phyloP scores from a whole-genome alignment of 2,329 filamentous ascomycete species.

The Alternaria angustiovoidea region DNA sequence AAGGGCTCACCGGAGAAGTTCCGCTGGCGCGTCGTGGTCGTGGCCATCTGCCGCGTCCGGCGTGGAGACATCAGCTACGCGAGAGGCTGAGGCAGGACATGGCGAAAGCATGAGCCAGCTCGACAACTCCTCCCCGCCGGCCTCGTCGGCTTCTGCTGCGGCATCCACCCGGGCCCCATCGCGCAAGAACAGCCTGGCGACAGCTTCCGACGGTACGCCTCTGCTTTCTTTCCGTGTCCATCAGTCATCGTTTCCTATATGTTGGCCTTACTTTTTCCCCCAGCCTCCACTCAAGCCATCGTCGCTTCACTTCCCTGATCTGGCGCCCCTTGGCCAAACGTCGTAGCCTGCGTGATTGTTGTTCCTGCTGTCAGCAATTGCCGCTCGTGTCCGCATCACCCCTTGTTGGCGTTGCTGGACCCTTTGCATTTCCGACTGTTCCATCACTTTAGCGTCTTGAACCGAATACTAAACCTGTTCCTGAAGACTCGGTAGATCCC shows the following conservation, averaged over 20 bases:
- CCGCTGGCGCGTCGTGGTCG: constrained; percentile 7
- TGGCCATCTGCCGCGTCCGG: background rate
- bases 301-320: constrained; percentile 1
- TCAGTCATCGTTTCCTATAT: background rate
- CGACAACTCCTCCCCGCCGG: constrained; percentile 10
- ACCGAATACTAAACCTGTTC: constrained; percentile 9
- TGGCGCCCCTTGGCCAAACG: constrained; percentile 22
- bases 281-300: constrained; percentile 7
- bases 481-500: constrained; percentile 37
- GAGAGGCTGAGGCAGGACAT: constrained; percentile 14
- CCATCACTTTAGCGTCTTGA: background rate
- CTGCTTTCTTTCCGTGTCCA: background rate
- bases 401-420: constrained; percentile 4
- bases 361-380: constrained; percentile 19
- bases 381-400: constrained; percentile 12
- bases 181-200: constrained; percentile 47
- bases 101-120: constrained; percentile 22
- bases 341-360: constrained; percentile 27
- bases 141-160: constrained; percentile 42
- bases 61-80: background rate
- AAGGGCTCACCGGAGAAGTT: constrained; percentile 6
- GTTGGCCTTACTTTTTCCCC: constrained; percentile 4
- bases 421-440: constrained; percentile 6
- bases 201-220: constrained; percentile 52
- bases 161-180: constrained; percentile 41